Base-by-base conservation (phyloP, 345 rosid species). In the Gossypium rotundifolium region DNA sequence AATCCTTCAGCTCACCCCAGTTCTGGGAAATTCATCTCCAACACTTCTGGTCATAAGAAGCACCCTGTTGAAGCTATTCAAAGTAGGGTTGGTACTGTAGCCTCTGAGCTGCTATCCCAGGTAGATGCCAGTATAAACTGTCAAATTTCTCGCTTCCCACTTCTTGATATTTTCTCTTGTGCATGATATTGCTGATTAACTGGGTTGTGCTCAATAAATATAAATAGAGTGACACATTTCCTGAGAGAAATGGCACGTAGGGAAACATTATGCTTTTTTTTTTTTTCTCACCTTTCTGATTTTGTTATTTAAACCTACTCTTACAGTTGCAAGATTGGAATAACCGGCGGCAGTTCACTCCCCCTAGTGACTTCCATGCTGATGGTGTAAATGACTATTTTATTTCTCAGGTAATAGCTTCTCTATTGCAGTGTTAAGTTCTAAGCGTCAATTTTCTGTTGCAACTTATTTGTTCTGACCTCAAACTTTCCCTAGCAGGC, bases 311-410 rank as follows among this genome's bases (percentile, higher is more conserved):
- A 72, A 69, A 68, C 57, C 65, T 76, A n/a, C 73, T 82, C 18
- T 70, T 62, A 66, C 74, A 95, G 99, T 84, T 96, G 87, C 98
- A 88, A 87, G 97, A 96, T 86, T 96, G 99, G 99, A 93, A 96
- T 76, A 93, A 86, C 76, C 85, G 99, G 77, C 84, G 88, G 71
- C 82, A 91, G 45, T 93, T 96, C 80, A 85, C 92, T 60, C 83
- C 93, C 59, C 83, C 96, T 2, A 89, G 87, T 81, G 93, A 91
- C 78, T 96, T 96, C 80, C 98, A 96, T 84, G 94, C 99, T 7
- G 96, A 90, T 77, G 85, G 88, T 65, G 97, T 91, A 71, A 90
- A 90, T 73, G 99, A 96, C 70, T 86, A 78, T 80, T 91, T 96
- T 76, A 89, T 91, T 78, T 87, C 97, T 82, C 99, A 96, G 99